These are phyloP conservation scores for Aspergillus carlsbadensis DNA, from an alignment of 495 filamentous ascomycete species.

Conservation along the genomic window DNA sequence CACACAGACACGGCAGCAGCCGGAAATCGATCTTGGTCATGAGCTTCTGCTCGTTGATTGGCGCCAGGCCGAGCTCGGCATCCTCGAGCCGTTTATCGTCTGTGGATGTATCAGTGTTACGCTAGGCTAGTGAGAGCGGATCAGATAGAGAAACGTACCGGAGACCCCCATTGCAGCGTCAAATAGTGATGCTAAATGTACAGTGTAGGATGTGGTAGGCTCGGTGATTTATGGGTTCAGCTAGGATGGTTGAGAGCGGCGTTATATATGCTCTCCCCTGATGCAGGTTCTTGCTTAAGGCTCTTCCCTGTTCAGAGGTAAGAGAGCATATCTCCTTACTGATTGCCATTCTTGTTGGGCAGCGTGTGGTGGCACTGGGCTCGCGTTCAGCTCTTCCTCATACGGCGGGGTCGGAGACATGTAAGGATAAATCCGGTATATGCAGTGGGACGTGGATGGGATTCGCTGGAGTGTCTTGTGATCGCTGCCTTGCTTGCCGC, in stretches of 20 bases:
- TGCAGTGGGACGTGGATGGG: not conserved
- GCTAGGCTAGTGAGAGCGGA: no score
- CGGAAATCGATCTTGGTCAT: conserved; percentile 68
- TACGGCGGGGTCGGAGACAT: not conserved
- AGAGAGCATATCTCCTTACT: no score
- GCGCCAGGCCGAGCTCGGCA: not conserved
- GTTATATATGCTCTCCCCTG: no score
- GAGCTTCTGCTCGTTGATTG: conserved; percentile 60
- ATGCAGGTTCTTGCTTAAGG: no score
- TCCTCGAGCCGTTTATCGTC: conserved; percentile 2
- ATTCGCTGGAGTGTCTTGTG: not conserved
- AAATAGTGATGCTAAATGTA: no score
- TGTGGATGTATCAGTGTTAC: not conserved
- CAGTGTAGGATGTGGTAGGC: not conserved
- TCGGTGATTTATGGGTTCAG: not conserved
- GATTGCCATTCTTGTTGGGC: no score
- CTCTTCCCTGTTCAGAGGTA: not conserved
- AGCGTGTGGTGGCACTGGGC: no score
- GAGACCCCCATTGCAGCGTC: not conserved
- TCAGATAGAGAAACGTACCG: not conserved
- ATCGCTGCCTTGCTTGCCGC: not conserved
- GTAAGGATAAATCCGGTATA: not conserved
- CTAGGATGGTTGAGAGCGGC: no score
- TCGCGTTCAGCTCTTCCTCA: not conserved
- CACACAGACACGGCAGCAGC: conserved; percentile 71